phyloP scores from a whole-genome alignment of 2,329 filamentous ascomycete genomes.

The Alternaria sp. region DNA sequence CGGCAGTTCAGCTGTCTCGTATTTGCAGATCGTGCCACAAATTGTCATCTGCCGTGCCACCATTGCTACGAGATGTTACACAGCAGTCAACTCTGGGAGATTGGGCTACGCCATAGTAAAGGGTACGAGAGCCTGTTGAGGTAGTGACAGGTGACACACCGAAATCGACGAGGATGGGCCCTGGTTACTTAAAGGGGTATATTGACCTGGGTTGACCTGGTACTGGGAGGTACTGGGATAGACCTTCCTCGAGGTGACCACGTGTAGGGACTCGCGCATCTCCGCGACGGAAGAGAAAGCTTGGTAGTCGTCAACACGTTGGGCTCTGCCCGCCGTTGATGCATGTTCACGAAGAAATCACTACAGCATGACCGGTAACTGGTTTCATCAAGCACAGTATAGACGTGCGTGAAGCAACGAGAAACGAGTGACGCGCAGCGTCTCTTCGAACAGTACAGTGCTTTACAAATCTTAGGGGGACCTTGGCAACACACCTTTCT shows the following conservation, averaged over 20 bases:
- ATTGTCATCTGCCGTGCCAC: neutral
- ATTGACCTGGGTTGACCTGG: constrained; percentile 12
- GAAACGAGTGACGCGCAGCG: neutral
- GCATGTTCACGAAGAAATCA: neutral
- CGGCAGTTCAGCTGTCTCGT: neutral
- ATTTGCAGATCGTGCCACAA: neutral
- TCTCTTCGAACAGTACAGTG: neutral
- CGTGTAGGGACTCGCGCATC: constrained; percentile 1
- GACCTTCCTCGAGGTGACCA: constrained; percentile 2
- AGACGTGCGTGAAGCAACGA: constrained; percentile 1
- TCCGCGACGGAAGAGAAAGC: neutral
- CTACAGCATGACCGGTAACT: neutral
- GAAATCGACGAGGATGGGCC: constrained; percentile 22
- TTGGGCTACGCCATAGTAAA: constrained; percentile 1
- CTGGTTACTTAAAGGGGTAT: constrained; percentile 34
- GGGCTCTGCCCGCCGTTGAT: neutral
- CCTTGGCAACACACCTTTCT: no score
- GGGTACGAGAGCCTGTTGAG: constrained; percentile 11
- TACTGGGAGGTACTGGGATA: constrained; percentile 2
- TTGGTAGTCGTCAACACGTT: neutral
- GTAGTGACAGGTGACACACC: constrained; percentile 35
- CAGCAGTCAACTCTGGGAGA: neutral
- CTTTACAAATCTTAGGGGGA: no score
- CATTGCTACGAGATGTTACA: neutral
- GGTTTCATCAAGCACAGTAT: neutral